phyloP scores from a whole-genome alignment of 352 stramenopile genomes.

The Phytophthora sojae region DNA sequence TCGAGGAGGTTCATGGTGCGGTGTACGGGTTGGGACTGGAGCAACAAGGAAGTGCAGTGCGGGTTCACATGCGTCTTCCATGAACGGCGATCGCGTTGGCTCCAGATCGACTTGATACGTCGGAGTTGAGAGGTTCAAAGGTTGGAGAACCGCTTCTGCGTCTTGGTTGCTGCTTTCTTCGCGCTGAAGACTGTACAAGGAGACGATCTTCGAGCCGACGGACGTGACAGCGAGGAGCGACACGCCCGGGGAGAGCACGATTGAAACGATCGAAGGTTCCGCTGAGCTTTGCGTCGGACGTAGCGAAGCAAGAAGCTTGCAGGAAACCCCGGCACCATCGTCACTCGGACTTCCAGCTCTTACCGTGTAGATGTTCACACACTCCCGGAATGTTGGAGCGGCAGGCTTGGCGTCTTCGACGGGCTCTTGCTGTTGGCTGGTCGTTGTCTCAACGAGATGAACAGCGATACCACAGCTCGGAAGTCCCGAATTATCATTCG shows the following conservation, averaged over 20 bases:
- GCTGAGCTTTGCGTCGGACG: constrained; percentile 5
- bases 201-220: constrained; percentile 5
- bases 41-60: constrained; percentile 36
- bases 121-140: constrained; percentile 5
- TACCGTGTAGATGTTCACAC: constrained; percentile 30
- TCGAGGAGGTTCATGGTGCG: neutral
- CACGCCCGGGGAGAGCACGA: constrained; percentile 40
- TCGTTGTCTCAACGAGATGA: constrained; percentile 24
- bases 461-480: constrained; percentile 25
- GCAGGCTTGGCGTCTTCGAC: constrained; percentile 8
- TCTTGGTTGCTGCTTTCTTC: constrained; percentile 4
- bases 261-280: constrained; percentile 3
- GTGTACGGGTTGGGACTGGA: constrained; percentile 8
- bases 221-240: constrained; percentile 34
- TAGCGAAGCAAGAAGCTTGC: constrained; percentile 18
- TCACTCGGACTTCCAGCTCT: constrained; percentile 1
- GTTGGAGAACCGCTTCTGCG: neutral
- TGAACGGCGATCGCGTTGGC: constrained; percentile 15
- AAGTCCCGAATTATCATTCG: neutral
- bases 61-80: constrained; percentile 1
- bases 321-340: neutral
- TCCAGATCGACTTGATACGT: constrained; percentile 28
- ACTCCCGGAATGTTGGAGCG: constrained; percentile 11
- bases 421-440: neutral
- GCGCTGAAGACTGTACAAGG: constrained; percentile 13